Conservation (phyloP, 495 filamentous ascomycete species). For the Peziza echinospora region DNA sequence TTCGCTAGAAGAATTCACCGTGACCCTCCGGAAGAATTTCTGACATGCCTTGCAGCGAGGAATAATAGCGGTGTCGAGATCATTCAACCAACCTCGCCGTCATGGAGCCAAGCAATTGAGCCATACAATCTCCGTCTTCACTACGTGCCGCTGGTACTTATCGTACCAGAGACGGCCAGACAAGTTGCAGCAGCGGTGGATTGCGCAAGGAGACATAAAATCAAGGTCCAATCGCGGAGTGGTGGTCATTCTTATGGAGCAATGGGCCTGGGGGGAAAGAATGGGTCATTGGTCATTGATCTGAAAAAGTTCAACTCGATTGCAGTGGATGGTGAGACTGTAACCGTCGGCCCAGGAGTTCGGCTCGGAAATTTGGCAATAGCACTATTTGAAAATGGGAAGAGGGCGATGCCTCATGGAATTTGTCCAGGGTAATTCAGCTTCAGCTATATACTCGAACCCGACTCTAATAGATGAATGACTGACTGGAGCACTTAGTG, state of each 20-base stretch:
- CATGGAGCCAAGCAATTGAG: constrained; percentile 6
- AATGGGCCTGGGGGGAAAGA: constrained; percentile 28
- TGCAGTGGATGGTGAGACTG: constrained; percentile 33
- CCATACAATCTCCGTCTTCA: constrained; percentile 43
- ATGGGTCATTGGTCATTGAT: constrained; percentile 37
- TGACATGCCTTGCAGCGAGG: no score
- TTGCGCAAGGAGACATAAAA: constrained; percentile 31
- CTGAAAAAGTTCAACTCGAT: constrained; percentile 30
- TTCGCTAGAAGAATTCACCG: no score
- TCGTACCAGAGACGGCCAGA: constrained; percentile 32
- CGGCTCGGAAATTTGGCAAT: constrained; percentile 38
- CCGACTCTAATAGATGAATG: constrained; percentile 16
- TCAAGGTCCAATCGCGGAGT: constrained; percentile 45
- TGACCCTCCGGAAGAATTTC: no score
- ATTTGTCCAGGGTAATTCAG: constrained; percentile 28
- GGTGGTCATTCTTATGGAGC: constrained; percentile 58
- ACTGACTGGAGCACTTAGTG: constrained; percentile 8
- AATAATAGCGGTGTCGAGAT: no score
- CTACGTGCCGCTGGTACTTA: constrained; percentile 39
- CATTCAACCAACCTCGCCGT: neutral
- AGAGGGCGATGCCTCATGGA: constrained; percentile 45
- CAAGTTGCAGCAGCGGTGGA: constrained; percentile 38
- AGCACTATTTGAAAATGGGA: constrained; percentile 36
- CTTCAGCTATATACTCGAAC: constrained; percentile 1
- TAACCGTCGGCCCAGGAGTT: constrained; percentile 43